Conservation (phyloP, 2,329 filamentous ascomycete genomes). For the Alternaria sp. region DNA sequence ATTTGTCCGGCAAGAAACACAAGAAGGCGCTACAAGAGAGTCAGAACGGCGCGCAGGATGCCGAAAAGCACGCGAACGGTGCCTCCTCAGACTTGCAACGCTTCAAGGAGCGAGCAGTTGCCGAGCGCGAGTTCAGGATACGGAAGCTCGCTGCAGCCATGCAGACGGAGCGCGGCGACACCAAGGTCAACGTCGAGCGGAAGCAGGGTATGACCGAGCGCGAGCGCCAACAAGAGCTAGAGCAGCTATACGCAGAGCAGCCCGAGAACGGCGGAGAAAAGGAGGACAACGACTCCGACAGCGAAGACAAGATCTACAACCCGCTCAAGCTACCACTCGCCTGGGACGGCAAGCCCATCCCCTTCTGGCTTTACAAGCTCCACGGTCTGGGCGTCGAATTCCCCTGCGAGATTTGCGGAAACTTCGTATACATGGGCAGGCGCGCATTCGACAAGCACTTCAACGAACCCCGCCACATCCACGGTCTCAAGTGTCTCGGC, state of each 20-base stretch:
- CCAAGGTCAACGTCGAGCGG: constrained; percentile 91
- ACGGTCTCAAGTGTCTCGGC: constrained; percentile 90
- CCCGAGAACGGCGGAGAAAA: constrained; percentile 64
- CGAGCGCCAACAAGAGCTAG: constrained; percentile 91
- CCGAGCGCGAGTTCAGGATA: constrained; percentile 84
- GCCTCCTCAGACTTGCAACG: constrained; percentile 29
- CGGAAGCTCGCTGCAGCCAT: constrained; percentile 81
- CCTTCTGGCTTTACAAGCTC: constrained; percentile 97
- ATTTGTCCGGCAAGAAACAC: constrained; percentile 91
- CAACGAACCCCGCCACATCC: constrained; percentile 90
- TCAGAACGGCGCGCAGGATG: constrained; percentile 43
- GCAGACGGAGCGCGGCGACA: constrained; percentile 86
- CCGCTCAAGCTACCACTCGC: constrained; percentile 93
- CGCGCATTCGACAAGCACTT: constrained; percentile 99
- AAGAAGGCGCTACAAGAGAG: constrained; percentile 74
- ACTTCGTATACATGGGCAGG: constrained; percentile 98
- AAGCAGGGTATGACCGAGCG: constrained; percentile 97
- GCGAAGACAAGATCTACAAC: constrained; percentile 91
- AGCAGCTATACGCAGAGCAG: constrained; percentile 76
- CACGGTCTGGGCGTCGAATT: constrained; percentile 96
- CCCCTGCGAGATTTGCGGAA: constrained; percentile 94
- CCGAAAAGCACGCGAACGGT: constrained; percentile 26
- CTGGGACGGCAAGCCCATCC: constrained; percentile 99
- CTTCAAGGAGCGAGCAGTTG: constrained; percentile 87
- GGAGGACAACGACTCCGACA: constrained; percentile 69